phyloP scores from a whole-genome alignment of 495 filamentous ascomycete species.

The Tirmania nivea region DNA sequence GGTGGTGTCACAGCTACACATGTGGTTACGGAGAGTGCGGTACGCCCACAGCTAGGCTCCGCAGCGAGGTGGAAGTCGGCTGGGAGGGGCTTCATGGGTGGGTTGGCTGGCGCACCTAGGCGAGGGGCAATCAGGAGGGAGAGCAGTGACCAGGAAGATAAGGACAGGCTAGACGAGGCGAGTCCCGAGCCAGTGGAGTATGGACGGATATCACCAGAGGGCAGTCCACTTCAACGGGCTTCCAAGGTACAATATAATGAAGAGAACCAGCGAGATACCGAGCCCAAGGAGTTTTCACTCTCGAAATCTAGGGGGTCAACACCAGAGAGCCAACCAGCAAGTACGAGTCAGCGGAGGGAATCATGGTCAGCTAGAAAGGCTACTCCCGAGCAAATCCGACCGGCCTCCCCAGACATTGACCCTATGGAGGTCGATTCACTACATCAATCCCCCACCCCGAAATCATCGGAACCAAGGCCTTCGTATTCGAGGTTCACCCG shows the following conservation, averaged over 20 bases:
- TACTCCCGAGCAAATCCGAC: slow-evolving; percentile 1
- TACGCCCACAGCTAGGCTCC: slow-evolving; percentile 4
- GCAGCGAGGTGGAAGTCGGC: slow-evolving; percentile 15
- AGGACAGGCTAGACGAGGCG: slow-evolving; percentile 11
- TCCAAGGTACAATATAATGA: too few relatives aligned
- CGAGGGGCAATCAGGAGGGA: slow-evolving; percentile 13
- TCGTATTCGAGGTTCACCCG: background rate
- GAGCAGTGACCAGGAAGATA: slow-evolving; percentile 9
- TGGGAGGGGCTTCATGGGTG: slow-evolving; percentile 13
- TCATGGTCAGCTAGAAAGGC: slow-evolving; percentile 13
- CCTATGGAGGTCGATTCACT: too few relatives aligned
- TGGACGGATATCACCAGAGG: background rate
- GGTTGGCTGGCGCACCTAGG: slow-evolving; percentile 15
- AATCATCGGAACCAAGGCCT: background rate
- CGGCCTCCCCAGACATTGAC: too few relatives aligned
- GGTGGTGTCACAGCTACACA: background rate
- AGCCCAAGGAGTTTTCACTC: background rate
- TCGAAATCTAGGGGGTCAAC: background rate
- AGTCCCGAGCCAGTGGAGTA: background rate
- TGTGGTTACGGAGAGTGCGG: background rate
- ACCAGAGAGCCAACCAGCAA: slow-evolving; percentile 3
- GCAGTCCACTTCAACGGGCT: too few relatives aligned
- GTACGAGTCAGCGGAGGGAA: slow-evolving; percentile 1
- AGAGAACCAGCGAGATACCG: too few relatives aligned
- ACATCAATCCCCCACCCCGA: background rate